Evolutionary conservation across 73 alveolate genomes (phyloP).

Genomic region (Breviolum minutum): DNA sequence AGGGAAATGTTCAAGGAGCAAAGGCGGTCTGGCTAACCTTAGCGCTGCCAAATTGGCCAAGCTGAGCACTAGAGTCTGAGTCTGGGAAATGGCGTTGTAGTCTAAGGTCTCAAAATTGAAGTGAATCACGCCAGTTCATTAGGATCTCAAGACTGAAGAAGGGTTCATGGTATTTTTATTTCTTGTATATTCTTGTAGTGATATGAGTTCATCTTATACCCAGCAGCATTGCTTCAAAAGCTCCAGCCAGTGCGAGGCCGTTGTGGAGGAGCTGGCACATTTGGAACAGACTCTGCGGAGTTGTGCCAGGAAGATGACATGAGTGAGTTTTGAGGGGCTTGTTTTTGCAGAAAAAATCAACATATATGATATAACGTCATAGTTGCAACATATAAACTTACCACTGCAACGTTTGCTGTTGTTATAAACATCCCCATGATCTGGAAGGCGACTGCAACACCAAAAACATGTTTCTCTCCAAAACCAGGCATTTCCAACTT

Average conservation of each 20-base stretch:
- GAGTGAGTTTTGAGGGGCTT: background rate
- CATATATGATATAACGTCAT: too few relatives aligned
- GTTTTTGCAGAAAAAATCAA: background rate
- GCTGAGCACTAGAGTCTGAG: background rate
- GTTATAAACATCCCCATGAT: too few relatives aligned
- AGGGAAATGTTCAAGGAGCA: constrained; percentile 52
- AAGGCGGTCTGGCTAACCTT: constrained; percentile 74
- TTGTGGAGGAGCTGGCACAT: constrained; percentile 73
- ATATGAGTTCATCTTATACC: background rate
- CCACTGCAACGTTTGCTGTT: too few relatives aligned
- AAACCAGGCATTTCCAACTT: too few relatives aligned
- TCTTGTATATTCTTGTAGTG: too few relatives aligned
- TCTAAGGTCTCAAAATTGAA: too few relatives aligned
- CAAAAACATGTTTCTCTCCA: too few relatives aligned
- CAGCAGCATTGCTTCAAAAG: constrained; percentile 69
- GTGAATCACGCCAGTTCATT: background rate
- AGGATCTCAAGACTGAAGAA: background rate
- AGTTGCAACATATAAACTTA: too few relatives aligned
- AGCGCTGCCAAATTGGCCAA: background rate
- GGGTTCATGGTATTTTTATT: too few relatives aligned
- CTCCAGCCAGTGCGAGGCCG: constrained; percentile 73
- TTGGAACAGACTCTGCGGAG: background rate
- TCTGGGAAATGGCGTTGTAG: background rate
- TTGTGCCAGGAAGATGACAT: background rate
- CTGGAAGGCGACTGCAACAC: too few relatives aligned